Evolutionary conservation across 169 alveolate genomes (phyloP).

Genomic region (Blepharisma undulans): DNA sequence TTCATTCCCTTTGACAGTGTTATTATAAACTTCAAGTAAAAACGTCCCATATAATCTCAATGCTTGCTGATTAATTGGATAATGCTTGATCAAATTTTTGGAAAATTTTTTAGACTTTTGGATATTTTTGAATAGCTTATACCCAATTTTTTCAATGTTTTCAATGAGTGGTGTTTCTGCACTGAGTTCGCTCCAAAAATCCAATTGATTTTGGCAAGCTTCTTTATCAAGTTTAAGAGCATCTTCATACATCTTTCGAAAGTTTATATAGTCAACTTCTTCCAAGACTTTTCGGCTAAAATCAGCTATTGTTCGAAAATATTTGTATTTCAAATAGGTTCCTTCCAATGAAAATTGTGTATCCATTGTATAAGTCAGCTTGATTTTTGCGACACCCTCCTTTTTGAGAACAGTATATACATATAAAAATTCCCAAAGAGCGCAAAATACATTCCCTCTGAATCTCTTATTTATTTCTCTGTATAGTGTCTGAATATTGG

Average conservation of each 20-base stretch:
- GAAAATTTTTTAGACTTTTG: conserved; percentile 10
- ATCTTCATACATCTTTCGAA: conserved; percentile 23
- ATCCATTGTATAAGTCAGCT: neutral
- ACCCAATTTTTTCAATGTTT: conserved; percentile 26
- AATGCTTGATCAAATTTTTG: neutral
- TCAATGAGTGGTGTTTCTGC: neutral
- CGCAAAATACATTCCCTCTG: neutral
- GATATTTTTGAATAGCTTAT: neutral
- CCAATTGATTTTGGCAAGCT: conserved; percentile 1
- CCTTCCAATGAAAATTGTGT: conserved; percentile 16
- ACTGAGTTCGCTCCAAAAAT: conserved; percentile 24
- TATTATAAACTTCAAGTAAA: conserved; percentile 28
- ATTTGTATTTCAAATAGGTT: conserved; percentile 3
- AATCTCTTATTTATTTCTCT: neutral
- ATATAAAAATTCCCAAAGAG: conserved; percentile 16
- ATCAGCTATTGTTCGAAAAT: neutral
- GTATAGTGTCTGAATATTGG: neutral
- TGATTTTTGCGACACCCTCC: conserved; percentile 26
- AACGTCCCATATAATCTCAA: conserved; percentile 23
- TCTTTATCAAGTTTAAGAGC: neutral
- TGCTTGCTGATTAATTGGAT: conserved; percentile 16
- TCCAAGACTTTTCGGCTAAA: neutral
- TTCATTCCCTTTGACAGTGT: conserved; percentile 34
- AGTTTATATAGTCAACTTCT: conserved; percentile 36
- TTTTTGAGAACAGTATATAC: neutral